Base-by-base conservation (phyloP, 2,329 filamentous ascomycete genomes). In the Hymenoscyphus occultus region DNA sequence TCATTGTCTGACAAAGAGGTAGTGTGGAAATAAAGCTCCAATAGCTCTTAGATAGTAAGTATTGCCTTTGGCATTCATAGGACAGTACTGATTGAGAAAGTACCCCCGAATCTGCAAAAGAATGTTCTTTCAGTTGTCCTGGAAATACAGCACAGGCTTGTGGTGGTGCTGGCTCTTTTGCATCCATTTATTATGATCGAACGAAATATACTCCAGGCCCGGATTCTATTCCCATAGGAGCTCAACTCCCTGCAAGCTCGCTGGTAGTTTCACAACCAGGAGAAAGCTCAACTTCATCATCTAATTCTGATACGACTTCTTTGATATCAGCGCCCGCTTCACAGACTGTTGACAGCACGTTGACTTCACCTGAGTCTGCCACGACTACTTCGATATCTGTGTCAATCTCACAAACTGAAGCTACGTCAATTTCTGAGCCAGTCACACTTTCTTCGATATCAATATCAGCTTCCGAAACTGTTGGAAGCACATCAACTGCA, bases 171-270 rank as follows among this genome's bases (percentile, higher is more conserved):
- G 71, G 73, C 2, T 72, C 70, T 2, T 77, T 72, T 58, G 68
- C 77, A 63, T 77, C 73, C n/a, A 58, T 75, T 31, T 77, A 74
- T 62, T 76, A 75, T 42, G 74, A 77, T 62, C 65, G 68, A 1
- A 72, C 64, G 13, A 72, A 68, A 42, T 77, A 76, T 61, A 71
- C 69, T 16, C 69, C 69, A 2, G 65, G 67, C 2, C 48, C 65
- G 7, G 68, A 71, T 32, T 39, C 62, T 45, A 60, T 54, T 56
- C 45, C 62, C 12, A 28, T 48, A 28, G 54, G 16, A 16, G 32
- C 40, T 39, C 32, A 35, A 54, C 1, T 5, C 12, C 22, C 48
- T 54, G 22, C 48, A 2, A 54, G 48, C 48, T 12, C 48, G 22
- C 19, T 28, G n/a, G n/a, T 10, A 12, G 13, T 28, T 13, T 22